Evolutionary conservation across 768 basidiomycete genomes (phyloP).

Genomic region (Asterophora parasitica): DNA sequence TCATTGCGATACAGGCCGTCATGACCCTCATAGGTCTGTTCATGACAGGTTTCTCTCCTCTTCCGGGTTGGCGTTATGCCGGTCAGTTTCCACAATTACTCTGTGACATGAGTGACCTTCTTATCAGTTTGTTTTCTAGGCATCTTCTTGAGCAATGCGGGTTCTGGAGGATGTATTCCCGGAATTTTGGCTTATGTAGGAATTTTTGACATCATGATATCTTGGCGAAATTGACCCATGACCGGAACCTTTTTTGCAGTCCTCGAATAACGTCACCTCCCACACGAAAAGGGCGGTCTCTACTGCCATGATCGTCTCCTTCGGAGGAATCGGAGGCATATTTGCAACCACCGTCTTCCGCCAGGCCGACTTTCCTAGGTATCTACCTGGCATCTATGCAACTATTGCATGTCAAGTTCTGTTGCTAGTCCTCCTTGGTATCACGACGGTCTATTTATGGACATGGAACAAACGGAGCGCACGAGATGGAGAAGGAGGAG

Average conservation of each 20-base stretch:
- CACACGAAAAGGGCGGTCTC: conserved; percentile 47
- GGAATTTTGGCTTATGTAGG: conserved; percentile 48
- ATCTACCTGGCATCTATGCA: conserved; percentile 43
- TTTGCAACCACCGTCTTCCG: conserved; percentile 45
- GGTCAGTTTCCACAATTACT: conserved; percentile 24
- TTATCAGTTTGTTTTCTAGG: conserved; percentile 24
- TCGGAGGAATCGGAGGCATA: conserved; percentile 44
- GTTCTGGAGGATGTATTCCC: conserved; percentile 41
- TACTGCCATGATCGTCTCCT: conserved; percentile 42
- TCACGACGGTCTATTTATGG: conserved; percentile 35
- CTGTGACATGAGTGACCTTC: neutral
- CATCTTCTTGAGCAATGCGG: conserved; percentile 41
- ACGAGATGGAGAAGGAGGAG: conserved; percentile 23
- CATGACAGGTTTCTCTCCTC: conserved; percentile 34
- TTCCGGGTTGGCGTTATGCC: conserved; percentile 35
- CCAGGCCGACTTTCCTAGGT: conserved; percentile 39
- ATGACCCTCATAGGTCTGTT: conserved; percentile 38
- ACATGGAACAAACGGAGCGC: conserved; percentile 27
- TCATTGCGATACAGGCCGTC: conserved; percentile 37
- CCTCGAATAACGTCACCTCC: conserved; percentile 45
- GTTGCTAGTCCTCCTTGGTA: conserved; percentile 34
- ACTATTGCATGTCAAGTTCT: conserved; percentile 41
- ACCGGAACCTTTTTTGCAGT: conserved; percentile 21
- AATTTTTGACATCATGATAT: conserved; percentile 1
- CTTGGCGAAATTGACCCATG: conserved; percentile 1